Evolutionary conservation across 352 stramenopile genomes (phyloP).

Genomic region (Phytophthora ramorum): DNA sequence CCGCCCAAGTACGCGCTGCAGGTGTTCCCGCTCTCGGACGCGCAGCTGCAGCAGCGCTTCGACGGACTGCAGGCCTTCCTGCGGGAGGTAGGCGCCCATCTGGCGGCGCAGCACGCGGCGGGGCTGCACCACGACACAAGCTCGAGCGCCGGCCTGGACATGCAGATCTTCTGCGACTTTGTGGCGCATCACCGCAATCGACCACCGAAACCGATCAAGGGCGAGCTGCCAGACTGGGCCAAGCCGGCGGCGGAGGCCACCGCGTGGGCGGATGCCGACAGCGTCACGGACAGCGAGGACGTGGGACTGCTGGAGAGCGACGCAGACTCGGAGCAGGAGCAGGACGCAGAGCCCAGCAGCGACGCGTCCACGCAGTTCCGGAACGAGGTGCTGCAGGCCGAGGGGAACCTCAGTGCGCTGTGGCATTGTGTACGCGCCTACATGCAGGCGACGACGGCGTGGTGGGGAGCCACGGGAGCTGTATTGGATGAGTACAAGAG

Average conservation of each 20-base stretch:
- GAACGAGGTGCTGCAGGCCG: slow-evolving; percentile 78
- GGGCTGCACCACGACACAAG: slow-evolving; percentile 69
- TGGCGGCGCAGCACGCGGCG: slow-evolving; percentile 53
- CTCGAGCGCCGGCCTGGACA: slow-evolving; percentile 72
- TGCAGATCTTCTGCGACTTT: slow-evolving; percentile 88
- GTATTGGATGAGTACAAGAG: slow-evolving; percentile 76
- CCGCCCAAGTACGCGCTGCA: slow-evolving; percentile 85
- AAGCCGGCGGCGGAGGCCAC: slow-evolving; percentile 34
- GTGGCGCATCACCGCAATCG: slow-evolving; percentile 70
- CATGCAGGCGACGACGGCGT: slow-evolving; percentile 68
- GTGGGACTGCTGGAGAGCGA: slow-evolving; percentile 48
- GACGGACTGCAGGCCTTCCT: slow-evolving; percentile 70
- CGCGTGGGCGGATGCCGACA: slow-evolving; percentile 65
- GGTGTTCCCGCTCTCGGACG: slow-evolving; percentile 70
- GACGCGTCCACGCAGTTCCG: slow-evolving; percentile 60
- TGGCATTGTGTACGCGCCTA: slow-evolving; percentile 79
- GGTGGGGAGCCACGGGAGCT: slow-evolving; percentile 54
- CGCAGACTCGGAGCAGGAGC: slow-evolving; percentile 27
- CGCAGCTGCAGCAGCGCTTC: slow-evolving; percentile 73
- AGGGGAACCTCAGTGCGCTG: slow-evolving; percentile 75
- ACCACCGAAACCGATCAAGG: slow-evolving; percentile 53
- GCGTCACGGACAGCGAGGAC: slow-evolving; percentile 68
- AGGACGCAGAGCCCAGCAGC: slow-evolving; percentile 6
- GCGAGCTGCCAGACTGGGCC: slow-evolving; percentile 65
- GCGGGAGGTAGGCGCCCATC: slow-evolving; percentile 50